A percentile compares a stretch with the other conserved stretches of the same genome.
phyloP scores from a whole-genome alignment of 192 early-diverging fungal species.

The Coemansia umbellata region DNA sequence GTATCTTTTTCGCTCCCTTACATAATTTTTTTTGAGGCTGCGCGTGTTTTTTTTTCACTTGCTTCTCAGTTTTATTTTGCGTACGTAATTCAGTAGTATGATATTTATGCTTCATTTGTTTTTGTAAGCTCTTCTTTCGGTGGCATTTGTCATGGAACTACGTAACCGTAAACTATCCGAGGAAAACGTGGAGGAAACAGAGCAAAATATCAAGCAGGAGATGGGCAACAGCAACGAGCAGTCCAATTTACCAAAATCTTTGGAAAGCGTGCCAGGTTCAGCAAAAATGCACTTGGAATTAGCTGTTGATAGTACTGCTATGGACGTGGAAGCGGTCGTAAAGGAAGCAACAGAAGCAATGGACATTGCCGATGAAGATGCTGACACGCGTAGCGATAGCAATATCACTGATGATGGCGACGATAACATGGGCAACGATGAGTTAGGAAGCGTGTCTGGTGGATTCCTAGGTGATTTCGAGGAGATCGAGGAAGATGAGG shows the following conservation, averaged over 20 bases:
- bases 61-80: neutral
- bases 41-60: neutral
- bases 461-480: constrained; percentile 41
- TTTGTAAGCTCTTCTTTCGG: neutral
- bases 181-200: neutral
- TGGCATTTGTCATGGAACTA: constrained; percentile 36
- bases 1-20: no score
- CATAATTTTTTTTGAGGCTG: no score
- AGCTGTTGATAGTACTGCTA: neutral
- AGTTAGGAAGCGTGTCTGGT: constrained; percentile 9
- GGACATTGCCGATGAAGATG: neutral
- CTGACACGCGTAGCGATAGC: neutral
- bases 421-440: constrained; percentile 4
- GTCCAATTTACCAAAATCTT: neutral
- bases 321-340: neutral
- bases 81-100: neutral
- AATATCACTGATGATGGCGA: constrained; percentile 1
- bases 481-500: constrained; percentile 47
- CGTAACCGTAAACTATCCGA: constrained; percentile 16
- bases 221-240: neutral
- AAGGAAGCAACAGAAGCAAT: neutral
- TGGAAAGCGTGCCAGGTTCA: neutral
- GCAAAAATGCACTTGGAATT: neutral
- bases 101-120: no score
- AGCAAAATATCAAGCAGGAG: no score